Evolutionary conservation across 305 asterid species (phyloP), one percentile per base, ranked within the genome.

Genomic region (Fraxinus platypoda): DNA sequence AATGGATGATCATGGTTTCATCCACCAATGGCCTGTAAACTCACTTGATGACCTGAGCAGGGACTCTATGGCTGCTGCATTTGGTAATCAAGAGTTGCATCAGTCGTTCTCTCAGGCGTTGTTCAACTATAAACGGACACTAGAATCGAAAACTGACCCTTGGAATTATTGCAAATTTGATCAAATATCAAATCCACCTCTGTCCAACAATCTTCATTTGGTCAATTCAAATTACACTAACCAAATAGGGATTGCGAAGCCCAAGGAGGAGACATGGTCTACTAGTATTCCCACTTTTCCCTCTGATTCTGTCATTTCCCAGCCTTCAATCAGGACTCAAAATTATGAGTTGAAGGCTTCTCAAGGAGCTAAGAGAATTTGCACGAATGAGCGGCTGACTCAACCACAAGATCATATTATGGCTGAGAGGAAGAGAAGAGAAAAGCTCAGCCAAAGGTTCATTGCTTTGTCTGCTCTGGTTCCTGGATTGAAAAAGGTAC

Each of bases 401-500:
- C 93, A 90, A 76, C 87, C 92, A 43, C 91, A 90, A 70, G 95
- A 91, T 88, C 95, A 91, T 81, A 88, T 90, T 49, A 85, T 90
- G 54, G 92, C 93, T n/a, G 93, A 91, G 84, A 89, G 95, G 52
- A 91, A 86, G 84, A 83, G 95, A 54, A 81, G 95, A 75, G 95
- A 91, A 80, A 87, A 90, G 28, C 93, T 90, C 62, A 90, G 90
- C 87, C 92, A 90, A 74, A 87, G 88, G 46, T 91, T 91, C 87
- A 86, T 88, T 19, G 91, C 92, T 78, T 81, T 91, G 54, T 91
- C 92, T 82, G 86, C 90, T 71, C 80, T 91, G 0, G 89, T 91
- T 34, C 95, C 95, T 8, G 95, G 95, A 59, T 90, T 91, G 62
- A 91, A 88, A 84, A 91, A 88, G 95, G 95, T 88, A 57, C 13